Percentiles rank a stretch among this genome's conserved stretches.
Evolutionary conservation across 805 yeast species (phyloP).

Genomic region (Ogataea parapolymorpha): DNA sequence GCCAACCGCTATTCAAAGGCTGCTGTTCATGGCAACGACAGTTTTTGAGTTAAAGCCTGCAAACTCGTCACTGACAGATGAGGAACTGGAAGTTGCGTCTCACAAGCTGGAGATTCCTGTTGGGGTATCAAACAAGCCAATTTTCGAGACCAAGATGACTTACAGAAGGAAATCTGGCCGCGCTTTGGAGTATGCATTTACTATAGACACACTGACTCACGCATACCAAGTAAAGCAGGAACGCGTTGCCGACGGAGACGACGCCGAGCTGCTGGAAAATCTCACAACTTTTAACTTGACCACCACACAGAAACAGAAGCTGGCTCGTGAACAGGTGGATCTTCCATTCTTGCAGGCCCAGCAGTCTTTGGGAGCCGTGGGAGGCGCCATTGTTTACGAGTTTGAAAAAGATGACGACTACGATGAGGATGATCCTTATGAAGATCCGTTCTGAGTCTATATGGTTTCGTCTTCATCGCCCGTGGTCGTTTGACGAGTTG

Average conservation of each 20-base stretch:
- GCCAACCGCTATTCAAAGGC: slow-evolving; percentile 25
- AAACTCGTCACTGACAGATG: slow-evolving; percentile 33
- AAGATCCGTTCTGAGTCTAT: slow-evolving; percentile 75
- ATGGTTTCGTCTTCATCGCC: slow-evolving; percentile 18
- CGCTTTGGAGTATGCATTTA: slow-evolving; percentile 53
- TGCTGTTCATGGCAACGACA: slow-evolving; percentile 72
- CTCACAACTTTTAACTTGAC: slow-evolving; percentile 86
- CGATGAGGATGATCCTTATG: slow-evolving; percentile 97
- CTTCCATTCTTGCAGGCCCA: slow-evolving; percentile 93
- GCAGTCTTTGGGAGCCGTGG: slow-evolving; percentile 56
- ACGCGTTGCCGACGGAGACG: slow-evolving; percentile 34
- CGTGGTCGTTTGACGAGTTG: slow-evolving; percentile 40
- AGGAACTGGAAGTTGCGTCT: slow-evolving; percentile 40
- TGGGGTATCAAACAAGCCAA: slow-evolving; percentile 43
- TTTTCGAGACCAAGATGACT: slow-evolving; percentile 49
- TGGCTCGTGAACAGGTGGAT: slow-evolving; percentile 80
- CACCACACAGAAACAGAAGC: slow-evolving; percentile 69
- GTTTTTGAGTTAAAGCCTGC: slow-evolving; percentile 60
- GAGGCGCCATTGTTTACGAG: slow-evolving; percentile 95
- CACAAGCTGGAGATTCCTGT: slow-evolving; percentile 46
- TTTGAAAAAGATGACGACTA: slow-evolving; percentile 96
- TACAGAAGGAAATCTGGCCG: slow-evolving; percentile 86
- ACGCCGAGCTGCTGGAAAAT: slow-evolving; percentile 56
- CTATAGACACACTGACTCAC: slow-evolving; percentile 49
- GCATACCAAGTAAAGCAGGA: slow-evolving; percentile 31